A percentile compares a stretch with the other conserved stretches of the same genome.
Conservation (phyloP, 2,329 filamentous ascomycete species). For the Curvularia hawaiiensis region DNA sequence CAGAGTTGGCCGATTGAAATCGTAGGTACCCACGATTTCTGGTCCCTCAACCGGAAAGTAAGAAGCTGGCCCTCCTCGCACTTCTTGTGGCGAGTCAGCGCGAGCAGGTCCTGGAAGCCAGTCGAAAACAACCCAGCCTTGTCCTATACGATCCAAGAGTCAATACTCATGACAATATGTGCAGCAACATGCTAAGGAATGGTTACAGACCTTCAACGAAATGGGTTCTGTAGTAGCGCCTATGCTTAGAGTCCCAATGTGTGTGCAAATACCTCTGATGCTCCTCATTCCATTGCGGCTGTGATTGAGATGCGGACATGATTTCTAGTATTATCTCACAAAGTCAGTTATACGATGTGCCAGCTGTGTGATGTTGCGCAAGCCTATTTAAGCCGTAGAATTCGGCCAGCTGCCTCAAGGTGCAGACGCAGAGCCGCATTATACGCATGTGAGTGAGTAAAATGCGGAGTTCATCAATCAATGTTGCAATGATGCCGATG, state of each 20-base stretch:
- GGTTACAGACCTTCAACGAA: not conserved
- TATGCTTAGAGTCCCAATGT: not conserved
- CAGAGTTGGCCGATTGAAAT: not conserved
- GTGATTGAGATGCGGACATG: not conserved
- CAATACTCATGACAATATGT: not conserved
- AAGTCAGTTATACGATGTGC: not conserved
- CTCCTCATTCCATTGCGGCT: not conserved
- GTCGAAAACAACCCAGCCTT: not conserved
- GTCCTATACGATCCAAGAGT: not conserved
- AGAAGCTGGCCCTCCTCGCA: not conserved
- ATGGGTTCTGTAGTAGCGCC: not conserved
- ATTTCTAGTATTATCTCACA: not conserved
- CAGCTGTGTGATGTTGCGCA: not conserved
- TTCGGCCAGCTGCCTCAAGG: not conserved
- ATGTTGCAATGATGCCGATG: not conserved
- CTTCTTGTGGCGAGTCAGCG: not conserved
- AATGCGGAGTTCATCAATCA: not conserved
- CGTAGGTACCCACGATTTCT: not conserved
- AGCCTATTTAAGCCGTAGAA: not conserved
- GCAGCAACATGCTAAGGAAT: no score
- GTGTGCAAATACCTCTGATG: not conserved
- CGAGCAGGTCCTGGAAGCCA: not conserved
- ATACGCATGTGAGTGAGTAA: not conserved
- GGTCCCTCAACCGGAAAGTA: not conserved
- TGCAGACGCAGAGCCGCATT: conserved; percentile 4